Evolutionary conservation across 1,284 basidiomycete species (phyloP), one percentile per base, ranked within the genome.

Genomic region (Heterobasidion parviporum): DNA sequence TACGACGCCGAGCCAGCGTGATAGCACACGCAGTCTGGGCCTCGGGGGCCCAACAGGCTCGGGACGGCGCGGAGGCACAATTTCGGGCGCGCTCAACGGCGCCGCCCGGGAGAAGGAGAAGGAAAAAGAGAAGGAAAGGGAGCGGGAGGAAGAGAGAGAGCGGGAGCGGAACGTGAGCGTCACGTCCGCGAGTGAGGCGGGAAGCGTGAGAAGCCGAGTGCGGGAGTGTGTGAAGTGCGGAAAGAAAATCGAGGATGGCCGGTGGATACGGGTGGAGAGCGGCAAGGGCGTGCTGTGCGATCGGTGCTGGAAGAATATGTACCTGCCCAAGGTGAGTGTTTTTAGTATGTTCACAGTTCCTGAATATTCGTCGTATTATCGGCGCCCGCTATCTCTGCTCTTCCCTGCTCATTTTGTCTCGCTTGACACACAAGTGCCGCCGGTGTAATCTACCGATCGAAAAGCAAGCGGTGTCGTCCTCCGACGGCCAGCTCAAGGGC

Each of bases 271-370:
- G 61, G 80, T 89, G 66, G 91, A 94, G 62, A 82, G 79, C 20
- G 89, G 87, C 53, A 83, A 76, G 14, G 80, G 87, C 32, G 74
- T 82, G 38, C 71, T 95, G 59, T 95, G 92, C 68, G 93, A 93
- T 66, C 72, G 71, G 62, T 94, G 92, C 69, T 95, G 92, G 92
- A 94, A 94, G 77, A 85, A 89, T 65, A 88, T 94, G 84, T 95
- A 95, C 74, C 70, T 95, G 61, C 92, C 92, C 56, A 92, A 91
- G 78, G 89, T 89, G 60, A 59, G 73, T 64, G 16, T 34, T 32
- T 47, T 41, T 35, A 56, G 36, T 54, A 33, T 49, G 36, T 52
- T 15, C 53, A 12, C 16, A 49, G 33, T 33, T 10, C 32, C 15
- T 38, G 10, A 15, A 34, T 36, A 12, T 32, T 34, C 52, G 18